phyloP scores from a whole-genome alignment of 2,329 filamentous ascomycete genomes.

The Exophiala mesophila region DNA sequence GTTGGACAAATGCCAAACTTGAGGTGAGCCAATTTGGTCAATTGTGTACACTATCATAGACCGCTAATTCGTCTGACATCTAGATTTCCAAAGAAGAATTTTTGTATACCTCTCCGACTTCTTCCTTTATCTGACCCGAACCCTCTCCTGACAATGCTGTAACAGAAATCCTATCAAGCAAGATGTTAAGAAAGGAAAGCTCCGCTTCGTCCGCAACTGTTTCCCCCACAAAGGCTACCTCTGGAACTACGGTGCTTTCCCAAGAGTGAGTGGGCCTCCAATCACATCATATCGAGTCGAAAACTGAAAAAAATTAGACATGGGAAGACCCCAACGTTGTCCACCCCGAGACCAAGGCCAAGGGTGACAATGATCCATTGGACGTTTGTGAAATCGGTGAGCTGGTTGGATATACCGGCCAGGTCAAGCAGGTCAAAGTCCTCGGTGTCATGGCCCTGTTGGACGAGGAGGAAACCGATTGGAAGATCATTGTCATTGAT shows the following conservation, averaged over 20 bases:
- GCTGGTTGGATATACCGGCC: conserved; percentile 89
- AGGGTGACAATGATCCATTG: conserved; percentile 98
- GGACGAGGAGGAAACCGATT: conserved; percentile 99
- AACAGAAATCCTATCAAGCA: conserved; percentile 89
- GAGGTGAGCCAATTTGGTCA: conserved; percentile 87
- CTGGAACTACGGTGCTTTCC: conserved; percentile 99
- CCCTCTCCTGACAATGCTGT: conserved; percentile 2
- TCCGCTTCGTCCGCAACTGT: conserved; percentile 98
- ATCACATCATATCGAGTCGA: neutral
- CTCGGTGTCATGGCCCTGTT: conserved; percentile 98
- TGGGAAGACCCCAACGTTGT: conserved; percentile 97
- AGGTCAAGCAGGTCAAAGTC: conserved; percentile 99
- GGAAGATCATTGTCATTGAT: conserved; percentile 99
- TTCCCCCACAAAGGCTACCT: conserved; percentile 99
- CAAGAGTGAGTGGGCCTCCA: conserved; percentile 61
- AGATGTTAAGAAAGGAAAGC: conserved; percentile 99
- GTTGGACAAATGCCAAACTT: conserved; percentile 99
- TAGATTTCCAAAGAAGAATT: conserved; percentile 98
- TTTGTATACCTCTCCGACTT: conserved; percentile 44
- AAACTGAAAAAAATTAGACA: conserved; percentile 55
- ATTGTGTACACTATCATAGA: neutral
- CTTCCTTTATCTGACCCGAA: neutral
- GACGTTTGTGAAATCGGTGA: conserved; percentile 99
- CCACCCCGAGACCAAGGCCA: conserved; percentile 99
- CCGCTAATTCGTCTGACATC: conserved; percentile 6